phyloP scores from a whole-genome alignment of 768 basidiomycete genomes.

The Boletus reticulatus region DNA sequence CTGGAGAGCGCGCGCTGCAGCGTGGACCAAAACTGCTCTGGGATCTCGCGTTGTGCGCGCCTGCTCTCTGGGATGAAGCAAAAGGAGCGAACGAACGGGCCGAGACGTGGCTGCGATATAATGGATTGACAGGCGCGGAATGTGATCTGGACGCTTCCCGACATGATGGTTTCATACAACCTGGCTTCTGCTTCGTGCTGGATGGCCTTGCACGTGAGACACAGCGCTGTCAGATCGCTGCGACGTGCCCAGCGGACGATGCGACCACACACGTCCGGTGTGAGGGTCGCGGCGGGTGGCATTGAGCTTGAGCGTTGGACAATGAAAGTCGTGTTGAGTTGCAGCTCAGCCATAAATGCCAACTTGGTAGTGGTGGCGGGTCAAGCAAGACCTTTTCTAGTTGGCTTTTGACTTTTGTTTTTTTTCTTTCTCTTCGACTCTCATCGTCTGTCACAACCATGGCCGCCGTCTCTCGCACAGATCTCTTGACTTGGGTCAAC shows the following conservation, averaged over 20 bases:
- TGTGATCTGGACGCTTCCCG: constrained; percentile 35
- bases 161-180: constrained; percentile 43
- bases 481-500: constrained; percentile 92
- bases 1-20: constrained; percentile 42
- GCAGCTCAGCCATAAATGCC: no score
- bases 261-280: constrained; percentile 42
- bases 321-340: not conserved
- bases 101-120: constrained; percentile 34
- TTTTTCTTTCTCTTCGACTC: not conserved
- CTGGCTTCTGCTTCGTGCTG: constrained; percentile 46
- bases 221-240: constrained; percentile 43
- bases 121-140: constrained; percentile 42
- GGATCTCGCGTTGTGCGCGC: constrained; percentile 21
- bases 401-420: not conserved
- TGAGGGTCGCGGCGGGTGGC: constrained; percentile 22
- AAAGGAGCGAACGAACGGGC: constrained; percentile 42
- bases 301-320: constrained; percentile 2
- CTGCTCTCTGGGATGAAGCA: constrained; percentile 38
- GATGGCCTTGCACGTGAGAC: constrained; percentile 44
- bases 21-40: constrained; percentile 42
- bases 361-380: no score
- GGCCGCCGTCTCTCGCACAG: constrained; percentile 73
- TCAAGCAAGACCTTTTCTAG: not conserved
- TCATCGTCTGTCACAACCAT: constrained; percentile 32
- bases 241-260: constrained; percentile 38